Evolutionary conservation across 176 grass and related monocot genomes (phyloP), one percentile per base, ranked within the genome.

Genomic region (Avena sativa): DNA sequence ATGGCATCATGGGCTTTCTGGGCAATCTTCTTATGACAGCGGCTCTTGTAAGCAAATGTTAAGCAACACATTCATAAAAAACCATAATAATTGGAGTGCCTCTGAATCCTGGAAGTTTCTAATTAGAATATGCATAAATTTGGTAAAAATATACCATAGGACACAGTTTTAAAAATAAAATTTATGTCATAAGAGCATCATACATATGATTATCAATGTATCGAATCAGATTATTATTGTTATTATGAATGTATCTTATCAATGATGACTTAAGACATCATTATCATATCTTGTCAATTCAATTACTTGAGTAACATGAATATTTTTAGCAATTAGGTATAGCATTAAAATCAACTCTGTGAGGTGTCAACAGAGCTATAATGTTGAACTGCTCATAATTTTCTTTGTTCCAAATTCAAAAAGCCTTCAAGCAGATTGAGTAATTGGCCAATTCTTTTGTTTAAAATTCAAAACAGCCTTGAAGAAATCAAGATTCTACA

Each of bases 281-380:
- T 32, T 66, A 12, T 32, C 63, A 66, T 30, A 66, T 66, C 12
- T 66, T 66, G 58, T 16, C 26, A 20, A 57, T 57, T 19, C 55
- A 66, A 30, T 15, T 8, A 16, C 32, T 66, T 66, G 26, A 66
- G 26, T 32, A 66, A 66, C 13, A 32, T 66, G 26, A 60, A 32
- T 15, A 32, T 66, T 61, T 66, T 32, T 66, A 32, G 5, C 63
- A 66, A 66, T 32, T 15, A 66, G 12, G 26, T 26, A 12, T 25
- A 63, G 60, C 60, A 63, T 26, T 63, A 13, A 66, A 66, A 66
- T 66, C 63, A 66, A 32, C 25, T 30, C 62, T 65, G 61, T 28
- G 62, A 65, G 62, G 62, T 65, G 25, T 32, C 14, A n/a, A 57
- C 75, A 57, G 15, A 56, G 75, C 51, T 78, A 57, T 36, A 55